Evolutionary conservation across 2,329 filamentous ascomycete genomes (phyloP).

Genomic region (Xylariaceae sp.): DNA sequence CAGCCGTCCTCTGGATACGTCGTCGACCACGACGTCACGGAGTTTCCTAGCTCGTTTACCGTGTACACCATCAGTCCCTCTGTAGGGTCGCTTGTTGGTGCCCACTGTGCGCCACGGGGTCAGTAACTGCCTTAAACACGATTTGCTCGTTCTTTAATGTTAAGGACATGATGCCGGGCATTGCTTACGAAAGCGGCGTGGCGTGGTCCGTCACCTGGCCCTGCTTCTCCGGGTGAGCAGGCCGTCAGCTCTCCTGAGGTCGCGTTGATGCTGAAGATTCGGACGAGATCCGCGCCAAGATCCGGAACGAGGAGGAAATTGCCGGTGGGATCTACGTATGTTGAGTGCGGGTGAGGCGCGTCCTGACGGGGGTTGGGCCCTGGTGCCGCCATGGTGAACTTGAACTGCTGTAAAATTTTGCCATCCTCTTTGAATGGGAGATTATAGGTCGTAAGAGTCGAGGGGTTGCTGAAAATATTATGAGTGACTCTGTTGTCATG

Average conservation of each 20-base stretch:
- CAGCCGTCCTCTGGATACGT: constrained; percentile 43
- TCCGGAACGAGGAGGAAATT: constrained; percentile 49
- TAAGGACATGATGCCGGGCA: background rate
- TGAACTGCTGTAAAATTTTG: constrained; percentile 35
- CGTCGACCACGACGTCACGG: constrained; percentile 47
- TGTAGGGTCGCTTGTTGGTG: constrained; percentile 29
- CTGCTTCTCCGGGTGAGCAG: constrained; percentile 41
- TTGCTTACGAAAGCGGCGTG: constrained; percentile 43
- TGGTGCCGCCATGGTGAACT: constrained; percentile 40
- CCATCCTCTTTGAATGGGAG: constrained; percentile 35
- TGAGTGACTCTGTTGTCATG: constrained; percentile 14
- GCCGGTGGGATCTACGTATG: constrained; percentile 46
- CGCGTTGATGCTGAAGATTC: constrained; percentile 48
- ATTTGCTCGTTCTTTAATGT: too few species aligned
- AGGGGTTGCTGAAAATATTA: constrained; percentile 35
- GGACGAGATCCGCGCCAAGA: constrained; percentile 51
- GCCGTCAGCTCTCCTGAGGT: constrained; percentile 42
- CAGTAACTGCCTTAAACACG: background rate
- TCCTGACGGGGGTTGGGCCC: constrained; percentile 51
- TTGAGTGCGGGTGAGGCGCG: constrained; percentile 51
- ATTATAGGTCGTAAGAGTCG: constrained; percentile 42
- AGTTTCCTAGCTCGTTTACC: constrained; percentile 48
- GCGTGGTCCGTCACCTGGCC: constrained; percentile 48
- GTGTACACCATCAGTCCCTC: constrained; percentile 36
- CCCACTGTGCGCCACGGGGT: constrained; percentile 32